These are phyloP conservation scores for Sclerotinia nivalis DNA, from an alignment of 2,329 filamentous ascomycete genomes.

Conservation along the genomic window DNA sequence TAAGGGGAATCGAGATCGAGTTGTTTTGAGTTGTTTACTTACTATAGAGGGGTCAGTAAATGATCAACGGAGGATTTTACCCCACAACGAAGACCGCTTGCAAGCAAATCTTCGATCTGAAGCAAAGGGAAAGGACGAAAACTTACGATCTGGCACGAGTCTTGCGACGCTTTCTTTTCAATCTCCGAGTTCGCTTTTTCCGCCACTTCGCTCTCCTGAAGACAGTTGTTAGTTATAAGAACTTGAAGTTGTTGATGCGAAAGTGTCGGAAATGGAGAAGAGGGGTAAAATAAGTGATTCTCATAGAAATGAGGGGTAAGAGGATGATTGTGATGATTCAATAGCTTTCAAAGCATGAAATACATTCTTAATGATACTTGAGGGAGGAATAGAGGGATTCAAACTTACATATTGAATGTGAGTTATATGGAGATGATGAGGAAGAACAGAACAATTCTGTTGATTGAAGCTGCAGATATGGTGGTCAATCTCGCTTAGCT, in stretches of 20 bases:
- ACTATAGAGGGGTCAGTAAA: slow-evolving; percentile 38
- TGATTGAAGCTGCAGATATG: slow-evolving; percentile 8
- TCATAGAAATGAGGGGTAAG: not conserved
- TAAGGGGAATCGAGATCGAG: slow-evolving; percentile 46
- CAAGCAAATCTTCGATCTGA: not conserved
- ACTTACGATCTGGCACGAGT: slow-evolving; percentile 95
- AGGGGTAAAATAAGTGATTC: not conserved
- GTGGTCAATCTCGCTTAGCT: slow-evolving; percentile 8
- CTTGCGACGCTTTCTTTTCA: slow-evolving; percentile 99
- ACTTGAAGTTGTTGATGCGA: slow-evolving; percentile 15
- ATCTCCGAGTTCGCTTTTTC: slow-evolving; percentile 99
- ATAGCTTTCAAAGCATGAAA: not conserved
- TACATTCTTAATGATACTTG: not conserved
- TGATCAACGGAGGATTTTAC: not conserved
- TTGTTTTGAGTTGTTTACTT: slow-evolving; percentile 48
- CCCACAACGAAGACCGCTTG: slow-evolving; percentile 7
- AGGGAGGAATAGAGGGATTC: not conserved
- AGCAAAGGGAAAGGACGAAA: slow-evolving; percentile 4
- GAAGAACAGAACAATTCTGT: not conserved
- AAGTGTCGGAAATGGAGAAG: not conserved
- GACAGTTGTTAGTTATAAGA: not conserved
- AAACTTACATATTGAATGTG: slow-evolving; percentile 16
- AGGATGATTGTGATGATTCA: not conserved
- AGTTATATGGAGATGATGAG: not conserved
- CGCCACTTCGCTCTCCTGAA: slow-evolving; percentile 94